phyloP scores from a whole-genome alignment of 2,329 filamentous ascomycete genomes.

The Atkinsonella hypoxylon region DNA sequence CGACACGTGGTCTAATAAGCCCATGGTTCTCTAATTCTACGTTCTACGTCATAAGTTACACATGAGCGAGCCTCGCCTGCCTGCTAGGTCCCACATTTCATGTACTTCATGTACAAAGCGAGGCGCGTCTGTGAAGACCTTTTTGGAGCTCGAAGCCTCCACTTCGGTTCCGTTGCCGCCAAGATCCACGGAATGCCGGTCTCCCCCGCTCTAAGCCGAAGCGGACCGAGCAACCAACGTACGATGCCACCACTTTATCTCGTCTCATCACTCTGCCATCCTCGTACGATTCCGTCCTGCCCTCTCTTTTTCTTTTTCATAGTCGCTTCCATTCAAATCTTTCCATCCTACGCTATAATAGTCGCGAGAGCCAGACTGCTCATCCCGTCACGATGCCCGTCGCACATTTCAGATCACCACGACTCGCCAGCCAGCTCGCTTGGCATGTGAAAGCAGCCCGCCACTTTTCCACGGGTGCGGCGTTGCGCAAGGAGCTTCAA shows the following conservation, averaged over 20 bases:
- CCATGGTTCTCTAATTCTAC: background rate
- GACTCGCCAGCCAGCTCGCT: constrained; percentile 23
- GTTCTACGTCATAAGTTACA: background rate
- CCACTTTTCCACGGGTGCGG: constrained; percentile 32
- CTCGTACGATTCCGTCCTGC: background rate
- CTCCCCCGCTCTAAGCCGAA: constrained; percentile 25
- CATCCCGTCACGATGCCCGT: constrained; percentile 15
- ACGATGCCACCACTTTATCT: constrained; percentile 5
- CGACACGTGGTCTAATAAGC: background rate
- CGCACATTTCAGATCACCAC: constrained; percentile 22
- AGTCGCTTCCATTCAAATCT: background rate
- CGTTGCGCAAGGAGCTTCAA: constrained; percentile 55
- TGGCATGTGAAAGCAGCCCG: constrained; percentile 30
- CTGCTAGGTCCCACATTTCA: background rate
- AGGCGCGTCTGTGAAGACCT: background rate
- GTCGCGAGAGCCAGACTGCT: background rate
- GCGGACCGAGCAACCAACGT: constrained; percentile 19
- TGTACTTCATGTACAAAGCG: background rate
- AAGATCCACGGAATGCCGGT: constrained; percentile 3
- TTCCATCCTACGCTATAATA: background rate
- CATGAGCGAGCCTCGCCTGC: background rate
- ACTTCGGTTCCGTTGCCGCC: constrained; percentile 3
- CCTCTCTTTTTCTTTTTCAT: background rate
- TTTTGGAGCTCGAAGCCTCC: background rate
- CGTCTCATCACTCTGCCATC: background rate